Evolutionary conservation across 2,329 filamentous ascomycete species (phyloP).

Genomic region (Metarhizium rileyi): DNA sequence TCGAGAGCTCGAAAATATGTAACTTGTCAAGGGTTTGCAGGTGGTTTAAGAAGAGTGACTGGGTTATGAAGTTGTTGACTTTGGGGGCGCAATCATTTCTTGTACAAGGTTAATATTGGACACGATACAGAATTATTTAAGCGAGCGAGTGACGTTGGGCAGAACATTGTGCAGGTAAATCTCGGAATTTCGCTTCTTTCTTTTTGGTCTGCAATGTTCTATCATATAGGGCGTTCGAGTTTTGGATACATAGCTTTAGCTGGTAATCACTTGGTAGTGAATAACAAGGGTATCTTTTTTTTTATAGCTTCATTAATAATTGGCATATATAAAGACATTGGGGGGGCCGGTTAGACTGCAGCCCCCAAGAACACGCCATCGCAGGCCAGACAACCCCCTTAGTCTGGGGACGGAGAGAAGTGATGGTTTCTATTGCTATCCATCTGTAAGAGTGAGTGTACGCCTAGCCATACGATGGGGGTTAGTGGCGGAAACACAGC

Average conservation of each 20-base stretch:
- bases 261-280: neutral
- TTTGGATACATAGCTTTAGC: neutral
- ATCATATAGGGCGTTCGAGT: neutral
- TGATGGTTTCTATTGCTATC: too few species aligned
- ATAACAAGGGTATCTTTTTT: neutral
- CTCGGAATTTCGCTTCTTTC: neutral
- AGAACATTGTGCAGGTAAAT: neutral
- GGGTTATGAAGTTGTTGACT: neutral
- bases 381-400: too few species aligned
- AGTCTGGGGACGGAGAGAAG: too few species aligned
- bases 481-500: too few species aligned
- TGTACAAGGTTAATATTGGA: neutral
- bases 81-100: neutral
- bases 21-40: constrained; percentile 15
- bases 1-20: constrained; percentile 89
- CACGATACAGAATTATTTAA: neutral
- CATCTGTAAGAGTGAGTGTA: too few species aligned
- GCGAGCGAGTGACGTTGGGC: neutral
- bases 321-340: neutral
- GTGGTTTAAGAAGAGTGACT: neutral
- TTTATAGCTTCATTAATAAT: neutral
- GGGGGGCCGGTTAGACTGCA: too few species aligned
- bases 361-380: too few species aligned
- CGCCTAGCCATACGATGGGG: too few species aligned
- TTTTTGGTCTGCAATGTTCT: constrained; percentile 3